Evolutionary conservation across 257 asterid genomes (phyloP), one percentile per base, ranked within the genome.

Genomic region (Linaria vulgaris): DNA sequence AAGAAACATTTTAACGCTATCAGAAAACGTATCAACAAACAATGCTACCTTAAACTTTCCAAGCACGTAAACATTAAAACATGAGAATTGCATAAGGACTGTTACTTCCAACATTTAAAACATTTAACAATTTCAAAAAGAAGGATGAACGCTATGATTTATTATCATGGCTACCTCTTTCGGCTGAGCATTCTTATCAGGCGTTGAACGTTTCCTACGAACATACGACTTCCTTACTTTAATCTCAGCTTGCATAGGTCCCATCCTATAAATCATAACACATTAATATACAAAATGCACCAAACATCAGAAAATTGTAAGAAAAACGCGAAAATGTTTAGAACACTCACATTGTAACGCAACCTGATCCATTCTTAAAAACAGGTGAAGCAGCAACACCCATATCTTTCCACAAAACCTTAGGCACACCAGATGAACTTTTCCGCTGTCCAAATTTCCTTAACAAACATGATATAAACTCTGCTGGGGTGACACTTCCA

Each of bases 401-500:
- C 55, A 82, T 57, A 38, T 24, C 1, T 51, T 61, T 20, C 91
- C 88, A 82, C 12, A 63, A 21, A 27, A 77, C 17, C 45, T 25
- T n/a, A 9, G 50, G 62, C 1, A 54, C 49, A 50, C 59, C 56
- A 22, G 15, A 20, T 22, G 47, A 45, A 39, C 16, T 13, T 17
- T 2, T 51, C 41, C 5, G 20, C 48, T 6, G 34, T 20, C 68
- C 81, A 17, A 77, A 86, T 0, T 56, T 63, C 24, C 22, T 72
- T 12, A 81, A 68, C 77, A 83, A 56, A 24, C 70, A 71, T 30
- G 84, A 74, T 19, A 81, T 64, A 16, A 83, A 85, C 22, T 77
- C 75, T 7, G 78, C 55, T 0, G 86, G 81, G 44, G 80, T 77
- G 31, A 80, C 57, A 38, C 49, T 70, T 30, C 68, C 81, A 12